phyloP scores from a whole-genome alignment of 1,284 basidiomycete species.

The Cutaneotrichosporon curvatum region DNA sequence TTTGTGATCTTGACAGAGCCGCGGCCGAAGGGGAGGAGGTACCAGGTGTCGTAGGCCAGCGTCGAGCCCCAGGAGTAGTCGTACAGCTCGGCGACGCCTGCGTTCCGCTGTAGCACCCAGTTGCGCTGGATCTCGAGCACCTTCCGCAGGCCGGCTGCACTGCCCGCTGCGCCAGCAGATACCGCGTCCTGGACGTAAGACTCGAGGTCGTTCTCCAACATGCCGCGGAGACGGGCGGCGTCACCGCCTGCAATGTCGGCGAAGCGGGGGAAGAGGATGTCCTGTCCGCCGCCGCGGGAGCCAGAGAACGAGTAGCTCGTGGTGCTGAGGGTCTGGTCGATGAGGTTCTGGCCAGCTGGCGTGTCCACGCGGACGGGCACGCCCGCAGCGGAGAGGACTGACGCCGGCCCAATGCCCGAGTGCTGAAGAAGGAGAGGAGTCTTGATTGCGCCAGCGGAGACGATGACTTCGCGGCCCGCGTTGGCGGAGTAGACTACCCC shows the following conservation, averaged over 20 bases:
- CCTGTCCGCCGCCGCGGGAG: constrained; percentile 20
- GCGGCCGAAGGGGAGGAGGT: constrained; percentile 41
- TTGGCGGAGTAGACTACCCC: constrained; percentile 28
- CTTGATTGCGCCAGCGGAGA: constrained; percentile 47
- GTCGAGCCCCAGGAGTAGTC: constrained; percentile 30
- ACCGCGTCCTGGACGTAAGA: constrained; percentile 38
- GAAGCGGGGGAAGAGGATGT: constrained; percentile 32
- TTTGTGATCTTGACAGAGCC: constrained; percentile 36
- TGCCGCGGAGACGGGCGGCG: constrained; percentile 10
- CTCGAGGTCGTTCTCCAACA: constrained; percentile 30
- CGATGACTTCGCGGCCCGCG: constrained; percentile 45
- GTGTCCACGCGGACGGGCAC: constrained; percentile 36
- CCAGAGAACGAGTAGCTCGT: constrained; percentile 22
- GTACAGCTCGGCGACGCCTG: constrained; percentile 34
- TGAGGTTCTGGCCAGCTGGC: constrained; percentile 43
- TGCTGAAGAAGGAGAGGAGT: constrained; percentile 48
- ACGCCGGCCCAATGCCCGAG: constrained; percentile 44
- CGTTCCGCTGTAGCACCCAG: constrained; percentile 38
- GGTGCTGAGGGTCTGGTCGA: constrained; percentile 45
- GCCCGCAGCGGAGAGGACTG: constrained; percentile 34
- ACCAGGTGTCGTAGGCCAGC: constrained; percentile 10
- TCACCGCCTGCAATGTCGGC: constrained; percentile 27
- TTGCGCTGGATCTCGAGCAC: constrained; percentile 39
- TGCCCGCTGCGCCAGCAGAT: constrained; percentile 27
- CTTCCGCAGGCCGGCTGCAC: constrained; percentile 25